Evolutionary conservation across 164 flowering plant species (phyloP), one percentile per base, ranked within the genome.

Genomic region (Piper longum): DNA sequence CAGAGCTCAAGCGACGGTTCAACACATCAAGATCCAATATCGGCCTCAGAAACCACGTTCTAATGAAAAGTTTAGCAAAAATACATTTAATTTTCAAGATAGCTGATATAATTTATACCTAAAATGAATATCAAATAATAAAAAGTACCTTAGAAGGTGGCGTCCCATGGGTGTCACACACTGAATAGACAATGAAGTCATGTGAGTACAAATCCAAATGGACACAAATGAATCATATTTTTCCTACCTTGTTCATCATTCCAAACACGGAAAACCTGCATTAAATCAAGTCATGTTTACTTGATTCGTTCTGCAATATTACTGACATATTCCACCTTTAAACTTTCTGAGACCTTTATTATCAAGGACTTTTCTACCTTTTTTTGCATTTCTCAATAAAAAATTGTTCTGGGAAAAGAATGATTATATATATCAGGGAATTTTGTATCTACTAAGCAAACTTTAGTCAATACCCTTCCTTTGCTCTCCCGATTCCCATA

Each of bases 231-330:
- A 12, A 48, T 57, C 44, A 59, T 62, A 19, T 59, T 12, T 12
- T 7, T 3, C 74, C 62, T 67, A 95, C 99, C 95, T 95, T 91
- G 71, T 91, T 89, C 83, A 95, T 82, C 89, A 95, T 83, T 59
- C 99, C 99, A 78, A 88, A 95, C 8, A 95, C 96, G 61, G 99
- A 95, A 78, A 95, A 95, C 81, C 99, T 95, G 85, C 79, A 76
- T 58, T 55, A 17, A 66, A 19, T 44, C 8, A 44, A 60, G 19
- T 60, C 39, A 4, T 12, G 39, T 59, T 59, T 39, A 59, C 61
- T 36, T 5, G 39, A 59, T 5, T 42, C 43, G 12, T 48, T 42
- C 7, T 17, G n/a, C 14, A 45, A 4, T 14, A 48, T 48, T 48
- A 48, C 3, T 48, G 8, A 48, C 14, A 48, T 48, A 48, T 14